These are phyloP conservation scores for Fusarium sp. DNA, from an alignment of 2,329 filamentous ascomycete genomes.

Conservation along the genomic window DNA sequence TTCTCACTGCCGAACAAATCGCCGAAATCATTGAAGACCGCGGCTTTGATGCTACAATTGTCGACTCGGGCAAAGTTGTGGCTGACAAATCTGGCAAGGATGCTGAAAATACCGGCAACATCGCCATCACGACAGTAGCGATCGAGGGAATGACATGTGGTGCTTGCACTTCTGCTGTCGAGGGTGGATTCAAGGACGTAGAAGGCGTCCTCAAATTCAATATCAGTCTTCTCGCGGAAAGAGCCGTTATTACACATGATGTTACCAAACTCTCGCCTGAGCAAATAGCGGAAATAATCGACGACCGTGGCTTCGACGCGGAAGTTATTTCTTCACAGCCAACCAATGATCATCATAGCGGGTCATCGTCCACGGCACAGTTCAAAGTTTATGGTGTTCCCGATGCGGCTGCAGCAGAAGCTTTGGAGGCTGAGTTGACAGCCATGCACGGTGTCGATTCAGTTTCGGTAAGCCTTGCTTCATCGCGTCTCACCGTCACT, in stretches of 20 bases:
- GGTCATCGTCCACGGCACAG: slow-evolving; percentile 70
- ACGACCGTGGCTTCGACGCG: slow-evolving; percentile 90
- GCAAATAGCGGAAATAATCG: slow-evolving; percentile 83
- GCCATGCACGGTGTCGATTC: slow-evolving; percentile 76
- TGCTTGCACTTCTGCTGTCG: slow-evolving; percentile 91
- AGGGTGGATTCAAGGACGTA: slow-evolving; percentile 79
- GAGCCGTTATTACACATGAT: slow-evolving; percentile 88
- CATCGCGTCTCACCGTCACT: slow-evolving; percentile 76
- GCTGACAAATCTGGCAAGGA: slow-evolving; percentile 20
- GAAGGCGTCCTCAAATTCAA: slow-evolving; percentile 89
- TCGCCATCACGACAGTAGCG: slow-evolving; percentile 81
- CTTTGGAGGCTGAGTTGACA: slow-evolving; percentile 74
- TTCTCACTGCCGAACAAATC: slow-evolving; percentile 63
- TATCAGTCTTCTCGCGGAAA: slow-evolving; percentile 91
- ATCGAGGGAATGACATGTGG: slow-evolving; percentile 99
- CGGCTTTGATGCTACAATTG: slow-evolving; percentile 81
- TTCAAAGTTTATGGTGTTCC: slow-evolving; percentile 86
- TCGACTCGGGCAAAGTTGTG: slow-evolving; percentile 71
- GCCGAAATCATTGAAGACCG: slow-evolving; percentile 72
- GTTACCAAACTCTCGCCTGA: slow-evolving; percentile 74
- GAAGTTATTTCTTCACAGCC: slow-evolving; percentile 79
- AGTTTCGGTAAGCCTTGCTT: slow-evolving; percentile 78
- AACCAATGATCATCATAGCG: slow-evolving; percentile 63
- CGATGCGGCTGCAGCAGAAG: slow-evolving; percentile 75
- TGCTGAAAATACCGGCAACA: slow-evolving; percentile 51